Evolutionary conservation across 306 rosid genomes (phyloP), one percentile per base, ranked within the genome.

Genomic region (Ormosia emarginata): DNA sequence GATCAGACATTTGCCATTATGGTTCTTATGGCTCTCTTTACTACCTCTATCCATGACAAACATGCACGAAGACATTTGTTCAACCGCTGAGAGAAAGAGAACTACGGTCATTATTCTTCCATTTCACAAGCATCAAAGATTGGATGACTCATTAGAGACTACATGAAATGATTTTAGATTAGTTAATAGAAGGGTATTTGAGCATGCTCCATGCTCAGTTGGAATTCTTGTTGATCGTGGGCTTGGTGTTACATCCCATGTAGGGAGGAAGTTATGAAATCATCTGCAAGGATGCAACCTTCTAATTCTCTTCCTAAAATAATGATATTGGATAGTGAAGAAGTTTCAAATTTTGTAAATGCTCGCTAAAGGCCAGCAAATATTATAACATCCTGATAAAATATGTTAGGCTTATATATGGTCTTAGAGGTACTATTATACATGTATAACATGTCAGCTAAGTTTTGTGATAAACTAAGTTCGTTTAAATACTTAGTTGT

Each of bases 1-100:
- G 97, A 94, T 75, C 92, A 94, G 75, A 94, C 97, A 34, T 94
- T 94, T 81, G 96, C 97, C 33, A 89, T 94, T 34, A 91, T 94
- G 97, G 89, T 94, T 82, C 88, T 94, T 14, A 94, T 94, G 98
- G 98, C 98, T 41, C 80, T 94, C 59, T 84, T 94, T 65, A 94
- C 97, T 9, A 94, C 98, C 62, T 91, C 91, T 80, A 81, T 92
- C 97, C 0, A 77, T 91, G 79, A 50, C 90, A 7, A 62, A 70
- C 71, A 91, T 94, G 67, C 97, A 94, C 2, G 94, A 92, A 80
- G 98, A 94, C 83, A 90, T 94, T 11, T 92, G 97, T 55, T 8
- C 87, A 14, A 94, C 91, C 11, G 98, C 98, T 4, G 92, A 87
- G 77, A 77, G 81, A 44, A 91, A 91, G 76, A 79, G 81, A 56